phyloP scores from a whole-genome alignment of 1,284 basidiomycete genomes.

The Entoloma clypeatum region DNA sequence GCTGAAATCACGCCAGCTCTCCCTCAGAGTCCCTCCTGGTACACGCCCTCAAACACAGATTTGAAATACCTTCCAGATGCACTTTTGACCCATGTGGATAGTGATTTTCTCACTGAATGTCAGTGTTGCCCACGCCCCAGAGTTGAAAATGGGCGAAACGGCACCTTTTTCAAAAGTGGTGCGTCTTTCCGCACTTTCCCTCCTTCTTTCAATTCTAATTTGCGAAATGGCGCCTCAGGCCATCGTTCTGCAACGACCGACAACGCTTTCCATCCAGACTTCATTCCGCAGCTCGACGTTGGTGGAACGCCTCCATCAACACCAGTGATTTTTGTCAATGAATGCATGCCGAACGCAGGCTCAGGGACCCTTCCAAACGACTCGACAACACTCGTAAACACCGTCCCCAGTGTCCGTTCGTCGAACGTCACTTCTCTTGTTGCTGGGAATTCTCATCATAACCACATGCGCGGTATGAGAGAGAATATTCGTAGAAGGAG shows the following conservation, averaged over 20 bases:
- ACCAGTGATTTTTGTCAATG: conserved; percentile 2
- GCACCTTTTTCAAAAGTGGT: too few species aligned
- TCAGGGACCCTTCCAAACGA: background rate
- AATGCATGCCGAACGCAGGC: background rate
- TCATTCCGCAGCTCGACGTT: conserved; percentile 1
- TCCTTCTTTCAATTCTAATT: conserved; percentile 1
- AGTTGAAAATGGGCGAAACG: conserved; percentile 3
- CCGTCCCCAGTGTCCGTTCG: background rate
- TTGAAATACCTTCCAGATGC: background rate
- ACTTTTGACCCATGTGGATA: background rate
- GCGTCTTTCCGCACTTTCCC: background rate
- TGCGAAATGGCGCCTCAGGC: conserved; percentile 1
- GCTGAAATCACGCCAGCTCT: background rate
- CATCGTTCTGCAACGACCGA: too few species aligned
- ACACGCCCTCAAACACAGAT: background rate
- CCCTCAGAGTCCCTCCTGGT: background rate
- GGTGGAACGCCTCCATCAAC: background rate
- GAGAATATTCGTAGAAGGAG: too few species aligned
- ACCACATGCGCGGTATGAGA: too few species aligned
- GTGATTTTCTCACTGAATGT: background rate
- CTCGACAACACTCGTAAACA: conserved; percentile 1
- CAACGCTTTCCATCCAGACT: conserved; percentile 1
- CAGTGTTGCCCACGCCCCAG: background rate
- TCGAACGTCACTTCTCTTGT: conserved; percentile 2
- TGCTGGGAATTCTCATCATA: too few species aligned